These are phyloP conservation scores for Penicillium tannophilum DNA, from an alignment of 495 filamentous ascomycete species.

Conservation along the genomic window DNA sequence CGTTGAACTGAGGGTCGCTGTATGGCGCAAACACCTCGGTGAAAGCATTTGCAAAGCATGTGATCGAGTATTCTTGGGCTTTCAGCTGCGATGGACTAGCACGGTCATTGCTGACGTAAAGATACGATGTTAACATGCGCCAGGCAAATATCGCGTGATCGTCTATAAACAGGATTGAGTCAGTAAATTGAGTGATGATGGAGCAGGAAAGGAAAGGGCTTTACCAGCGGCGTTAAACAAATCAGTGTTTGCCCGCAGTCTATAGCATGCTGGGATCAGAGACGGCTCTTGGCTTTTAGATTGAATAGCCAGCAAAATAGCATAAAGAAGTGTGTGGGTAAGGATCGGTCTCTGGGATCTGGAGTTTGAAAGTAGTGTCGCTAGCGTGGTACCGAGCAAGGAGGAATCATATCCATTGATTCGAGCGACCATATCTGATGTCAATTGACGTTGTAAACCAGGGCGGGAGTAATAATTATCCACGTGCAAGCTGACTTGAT, in stretches of 20 bases:
- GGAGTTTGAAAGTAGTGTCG: conserved; percentile 16
- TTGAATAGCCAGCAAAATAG: conserved; percentile 22
- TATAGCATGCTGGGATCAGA: conserved; percentile 22
- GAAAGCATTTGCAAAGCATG: conserved; percentile 20
- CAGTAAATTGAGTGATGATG: not conserved
- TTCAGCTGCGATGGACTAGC: not conserved
- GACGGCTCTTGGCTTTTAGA: conserved; percentile 8
- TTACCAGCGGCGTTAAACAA: not conserved
- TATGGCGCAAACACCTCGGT: conserved; percentile 24
- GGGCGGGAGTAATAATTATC: conserved; percentile 32
- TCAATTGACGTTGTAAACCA: not conserved
- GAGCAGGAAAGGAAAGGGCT: not conserved
- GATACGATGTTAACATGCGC: conserved; percentile 30
- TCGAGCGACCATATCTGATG: not conserved
- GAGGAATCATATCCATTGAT: conserved; percentile 23
- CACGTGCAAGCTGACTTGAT: conserved; percentile 31
- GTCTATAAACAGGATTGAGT: not conserved
- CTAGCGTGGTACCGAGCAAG: conserved; percentile 14
- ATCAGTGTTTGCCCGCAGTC: not conserved
- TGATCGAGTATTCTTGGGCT: conserved; percentile 6
- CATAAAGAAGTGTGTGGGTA: conserved; percentile 22
- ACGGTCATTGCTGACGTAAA: conserved; percentile 7
- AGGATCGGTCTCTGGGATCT: conserved; percentile 20
- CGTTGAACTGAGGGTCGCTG: conserved; percentile 13
- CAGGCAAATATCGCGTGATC: conserved; percentile 23